Base-by-base conservation (phyloP, 768 basidiomycete species). In the Mycena olivaceomarginata region DNA sequence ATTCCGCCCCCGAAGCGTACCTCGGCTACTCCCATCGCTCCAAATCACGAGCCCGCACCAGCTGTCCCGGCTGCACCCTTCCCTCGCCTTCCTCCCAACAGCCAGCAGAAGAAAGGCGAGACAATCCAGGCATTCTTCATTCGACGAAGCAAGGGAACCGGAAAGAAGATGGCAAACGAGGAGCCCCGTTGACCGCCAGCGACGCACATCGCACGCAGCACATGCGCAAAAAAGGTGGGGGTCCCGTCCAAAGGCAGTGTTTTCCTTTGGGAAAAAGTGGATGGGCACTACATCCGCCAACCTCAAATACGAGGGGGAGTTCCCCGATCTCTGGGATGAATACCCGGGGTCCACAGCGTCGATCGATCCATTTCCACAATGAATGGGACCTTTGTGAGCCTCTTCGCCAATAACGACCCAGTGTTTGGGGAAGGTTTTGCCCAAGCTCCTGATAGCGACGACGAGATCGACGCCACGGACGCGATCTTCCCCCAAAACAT, bases 301-400 rank as follows among this genome's bases (percentile, higher is more conserved):
- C 16, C 64, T 10, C 41, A 9, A 59, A 6, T 8, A 7, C 63
- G 72, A n/a, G 7, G n/a, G n/a, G 5, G 15, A 59, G 18, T 66
- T 20, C 56, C 25, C 15, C 0, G 18, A 67, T 20, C 43, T 66
- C 15, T 73, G 51, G 51, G 22, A 6, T 1, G 65, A 66, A 20
- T 73, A 66, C 43, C 40, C 51, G 2, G n/a, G 25, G 20, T 8
- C 18, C 31, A n/a, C 70, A 71, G 41, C 70, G 46, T 16, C 70
- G 46, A 1, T 20, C 43, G 46, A 63, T 37, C 10, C 45, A 10
- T 5, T 48, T 8, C n/a, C 15, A 16, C 31, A 46, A 70, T 37
- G 5, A 70, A 31, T 70, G 69, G 69, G 69, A 70, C 39, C 43
- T 70, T 20, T 70, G 69, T 41, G 57, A 31, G 45, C 25, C n/a